Evolutionary conservation across 306 rosid species (phyloP).

Genomic region (Cajanus cajan): DNA sequence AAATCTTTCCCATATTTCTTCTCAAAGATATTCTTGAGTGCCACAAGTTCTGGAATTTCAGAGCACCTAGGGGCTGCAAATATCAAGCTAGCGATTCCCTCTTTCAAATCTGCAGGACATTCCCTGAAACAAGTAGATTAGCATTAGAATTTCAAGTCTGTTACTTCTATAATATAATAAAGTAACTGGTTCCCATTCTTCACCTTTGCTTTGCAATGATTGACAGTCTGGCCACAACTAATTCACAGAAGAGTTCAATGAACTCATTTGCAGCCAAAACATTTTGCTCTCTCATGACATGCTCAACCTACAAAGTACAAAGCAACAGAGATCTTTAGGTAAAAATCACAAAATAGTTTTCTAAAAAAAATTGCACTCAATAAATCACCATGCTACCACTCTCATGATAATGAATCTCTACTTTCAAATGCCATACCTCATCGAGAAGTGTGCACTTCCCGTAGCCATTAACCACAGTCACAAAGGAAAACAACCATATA

Average conservation of each 20-base stretch:
- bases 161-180: neutral
- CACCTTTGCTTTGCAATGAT: slow-evolving; percentile 91
- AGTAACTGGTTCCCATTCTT: neutral
- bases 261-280: slow-evolving; percentile 90
- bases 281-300: slow-evolving; percentile 95
- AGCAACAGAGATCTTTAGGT: neutral
- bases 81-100: slow-evolving; percentile 87
- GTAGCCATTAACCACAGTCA: neutral
- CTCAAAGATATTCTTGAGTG: slow-evolving; percentile 74
- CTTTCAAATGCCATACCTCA: neutral
- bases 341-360: neutral
- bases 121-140: slow-evolving; percentile 52
- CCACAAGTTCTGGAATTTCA: slow-evolving; percentile 82
- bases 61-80: slow-evolving; percentile 97
- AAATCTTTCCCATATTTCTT: slow-evolving; percentile 94
- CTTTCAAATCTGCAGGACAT: slow-evolving; percentile 95
- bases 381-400: neutral
- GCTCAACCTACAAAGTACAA: slow-evolving; percentile 70
- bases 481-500: neutral
- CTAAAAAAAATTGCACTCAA: neutral
- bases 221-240: slow-evolving; percentile 78
- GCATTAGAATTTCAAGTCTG: slow-evolving; percentile 31
- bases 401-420: neutral
- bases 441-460: neutral
- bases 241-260: slow-evolving; percentile 89